Evolutionary conservation across 75 land plant genomes (phyloP), one percentile per base, ranked within the genome.

Genomic region (Cryptomeria japonica): DNA sequence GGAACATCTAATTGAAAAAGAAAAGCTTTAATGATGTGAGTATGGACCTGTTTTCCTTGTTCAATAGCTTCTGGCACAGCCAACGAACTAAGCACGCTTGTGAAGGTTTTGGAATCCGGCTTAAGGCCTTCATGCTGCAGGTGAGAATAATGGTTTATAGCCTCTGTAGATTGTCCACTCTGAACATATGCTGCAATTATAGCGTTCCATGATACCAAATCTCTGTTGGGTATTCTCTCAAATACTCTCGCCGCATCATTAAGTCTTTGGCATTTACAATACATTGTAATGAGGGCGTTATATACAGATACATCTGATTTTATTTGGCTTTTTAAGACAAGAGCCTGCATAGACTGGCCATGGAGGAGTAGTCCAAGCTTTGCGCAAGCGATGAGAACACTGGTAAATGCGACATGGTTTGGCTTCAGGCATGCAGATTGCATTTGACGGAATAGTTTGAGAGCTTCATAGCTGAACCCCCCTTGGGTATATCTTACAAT

Each of bases 41-140:
- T 89, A 61, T 95, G 95, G 42, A 95, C 88, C 80, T 91, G 89
- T 87, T 88, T 89, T 77, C 95, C 95, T n/a, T 82, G 84, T 46
- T 46, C 84, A 28, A 82, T 5, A 4, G 49, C 12, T 22, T 82
- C 51, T 46, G 47, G 28, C 51, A 11, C 14, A 46, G 32, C 28
- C n/a, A 34, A 82, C 49, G 51, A 12, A 41, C 51, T 46, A n/a
- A 46, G 31, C 15, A 44, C 84, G 32, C 84, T 44, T 14, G 84
- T 82, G 49, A 82, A 82, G 49, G 84, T 82, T 14, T 28, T 46
- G n/a, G 15, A 44, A 44, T 25, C 84, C 5, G 84, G 84, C 11
- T 46, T 70, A 16, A 87, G 51, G n/a, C 78, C 87, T 61, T 25
- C 55, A 1, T 32, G 34, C 28, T 64, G 86, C 88, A 91, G 85